Conservation (phyloP, 306 rosid species). For the Medicago truncatula region MtrunA17r5.0-ANR NC_053049.1:15349001-15349500, state of each 20-base stretch:
- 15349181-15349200: constrained; percentile 24
- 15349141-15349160: background rate
- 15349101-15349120: constrained; percentile 6
- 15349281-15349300: background rate
- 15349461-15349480: background rate
- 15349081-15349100: constrained; percentile 35
- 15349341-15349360: constrained; percentile 23
- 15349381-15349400: constrained; percentile 44
- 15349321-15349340: constrained; percentile 20
- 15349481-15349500: constrained; percentile 35
- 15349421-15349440: constrained; percentile 44
- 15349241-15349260: background rate
- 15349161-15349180: background rate
- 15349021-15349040: constrained; percentile 31
- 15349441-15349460: constrained; percentile 36
- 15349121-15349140: background rate
- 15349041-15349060: background rate
- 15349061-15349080: constrained; percentile 11
- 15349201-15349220: constrained; percentile 31
- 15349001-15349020: constrained; percentile 23
- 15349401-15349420: constrained; percentile 38
- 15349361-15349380: constrained; percentile 11
- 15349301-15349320: constrained; percentile 3
- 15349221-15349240: constrained; percentile 28
- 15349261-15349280: constrained; percentile 14